phyloP scores from a whole-genome alignment of 306 rosid genomes.

The Cicer cuneatum region DNA sequence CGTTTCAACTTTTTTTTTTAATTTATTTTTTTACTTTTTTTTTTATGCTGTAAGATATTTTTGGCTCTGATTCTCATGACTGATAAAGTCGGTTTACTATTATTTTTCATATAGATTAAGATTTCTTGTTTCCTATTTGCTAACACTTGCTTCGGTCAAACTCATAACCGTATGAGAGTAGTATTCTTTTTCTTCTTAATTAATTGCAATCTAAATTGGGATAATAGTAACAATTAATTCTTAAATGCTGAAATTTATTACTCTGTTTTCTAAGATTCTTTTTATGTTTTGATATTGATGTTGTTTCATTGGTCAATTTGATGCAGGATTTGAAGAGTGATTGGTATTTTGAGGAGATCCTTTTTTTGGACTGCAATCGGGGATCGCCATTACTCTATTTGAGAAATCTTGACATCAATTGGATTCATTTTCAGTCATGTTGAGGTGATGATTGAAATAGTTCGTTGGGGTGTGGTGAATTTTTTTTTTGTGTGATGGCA shows the following conservation, averaged over 20 bases:
- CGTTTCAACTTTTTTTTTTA: background rate
- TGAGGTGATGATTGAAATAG: conserved; percentile 32
- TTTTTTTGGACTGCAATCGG: conserved; percentile 25
- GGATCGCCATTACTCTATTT: background rate
- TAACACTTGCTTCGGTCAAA: background rate
- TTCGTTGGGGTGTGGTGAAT: conserved; percentile 30
- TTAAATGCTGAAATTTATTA: background rate
- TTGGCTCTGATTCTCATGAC: conserved; percentile 14
- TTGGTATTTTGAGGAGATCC: conserved; percentile 36
- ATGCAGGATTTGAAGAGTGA: conserved; percentile 58
- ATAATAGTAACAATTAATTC: background rate
- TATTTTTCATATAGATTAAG: background rate
- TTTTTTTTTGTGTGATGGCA: conserved; percentile 40
- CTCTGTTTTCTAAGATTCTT: conserved; percentile 22
- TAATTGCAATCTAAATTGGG: conserved; percentile 14
- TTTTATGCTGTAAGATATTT: conserved; percentile 11
- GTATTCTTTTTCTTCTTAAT: background rate
- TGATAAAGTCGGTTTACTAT: conserved; percentile 1
- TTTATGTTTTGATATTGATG: conserved; percentile 18
- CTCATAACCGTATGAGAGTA: conserved; percentile 15
- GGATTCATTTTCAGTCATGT: conserved; percentile 45
- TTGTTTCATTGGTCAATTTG: conserved; percentile 39
- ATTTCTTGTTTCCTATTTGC: conserved; percentile 6
- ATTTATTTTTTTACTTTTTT: background rate
- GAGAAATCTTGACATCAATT: conserved; percentile 31